Evolutionary conservation across 768 basidiomycete genomes (phyloP).

Genomic region (Leccinum uliginosum): DNA sequence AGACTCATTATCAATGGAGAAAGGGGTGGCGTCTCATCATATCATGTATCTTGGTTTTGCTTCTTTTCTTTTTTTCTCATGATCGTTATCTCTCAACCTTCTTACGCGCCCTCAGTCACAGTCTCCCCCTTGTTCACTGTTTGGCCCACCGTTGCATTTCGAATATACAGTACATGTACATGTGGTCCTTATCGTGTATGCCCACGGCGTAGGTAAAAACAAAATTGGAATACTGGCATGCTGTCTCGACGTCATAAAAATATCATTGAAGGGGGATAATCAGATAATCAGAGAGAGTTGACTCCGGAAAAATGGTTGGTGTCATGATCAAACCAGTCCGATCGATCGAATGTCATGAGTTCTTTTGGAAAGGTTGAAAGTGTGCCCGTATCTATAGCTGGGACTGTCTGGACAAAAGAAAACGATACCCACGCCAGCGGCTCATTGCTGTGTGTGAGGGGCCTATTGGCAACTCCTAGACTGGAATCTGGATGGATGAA

Average conservation of each 20-base stretch:
- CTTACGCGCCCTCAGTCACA: not conserved
- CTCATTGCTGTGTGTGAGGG: not conserved
- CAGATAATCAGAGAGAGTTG: not conserved
- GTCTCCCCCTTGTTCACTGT: not conserved
- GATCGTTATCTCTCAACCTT: constrained; percentile 8
- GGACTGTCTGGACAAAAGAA: not conserved
- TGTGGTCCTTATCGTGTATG: not conserved
- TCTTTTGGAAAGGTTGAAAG: not conserved
- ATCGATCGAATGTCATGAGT: not conserved
- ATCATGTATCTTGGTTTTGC: constrained; percentile 12
- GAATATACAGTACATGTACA: not conserved
- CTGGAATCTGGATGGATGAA: not conserved
- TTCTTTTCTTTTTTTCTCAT: constrained; percentile 8
- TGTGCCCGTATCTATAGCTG: not conserved
- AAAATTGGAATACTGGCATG: not conserved
- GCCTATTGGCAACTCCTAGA: not conserved
- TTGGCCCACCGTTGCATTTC: not conserved
- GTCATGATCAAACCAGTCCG: not conserved
- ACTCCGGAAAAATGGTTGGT: not conserved
- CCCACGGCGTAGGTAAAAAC: not conserved
- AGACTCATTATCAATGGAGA: constrained; percentile 12
- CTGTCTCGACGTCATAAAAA: not conserved
- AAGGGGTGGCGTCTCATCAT: not conserved
- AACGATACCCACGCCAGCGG: not conserved
- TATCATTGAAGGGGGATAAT: not conserved